These are phyloP conservation scores for Lolium perenne DNA, from an alignment of 176 grass and related monocot genomes.

Conservation along the genomic window DNA sequence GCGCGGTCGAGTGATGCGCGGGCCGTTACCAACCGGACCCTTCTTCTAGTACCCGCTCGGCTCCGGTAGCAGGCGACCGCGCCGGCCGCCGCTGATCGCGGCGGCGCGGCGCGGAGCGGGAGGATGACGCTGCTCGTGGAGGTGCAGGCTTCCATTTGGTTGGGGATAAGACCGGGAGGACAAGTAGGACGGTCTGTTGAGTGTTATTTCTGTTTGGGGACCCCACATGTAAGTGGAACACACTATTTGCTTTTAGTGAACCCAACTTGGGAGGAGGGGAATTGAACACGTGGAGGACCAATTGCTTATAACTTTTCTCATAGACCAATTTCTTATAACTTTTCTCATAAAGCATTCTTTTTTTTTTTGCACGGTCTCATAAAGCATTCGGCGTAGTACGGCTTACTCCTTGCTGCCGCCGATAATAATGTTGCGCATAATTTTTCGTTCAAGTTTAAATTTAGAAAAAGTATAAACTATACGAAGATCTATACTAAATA, in stretches of 20 bases:
- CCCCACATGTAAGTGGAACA: neutral
- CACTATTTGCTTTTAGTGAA: neutral
- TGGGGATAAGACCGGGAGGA: constrained; percentile 6
- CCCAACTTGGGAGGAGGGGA: neutral
- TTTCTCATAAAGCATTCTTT: no score
- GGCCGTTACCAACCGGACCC: neutral
- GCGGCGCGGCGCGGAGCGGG: constrained; percentile 40
- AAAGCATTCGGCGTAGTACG: no score
- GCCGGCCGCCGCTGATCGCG: constrained; percentile 4
- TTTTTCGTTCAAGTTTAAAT: no score
- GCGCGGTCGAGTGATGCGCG: constrained; percentile 63
- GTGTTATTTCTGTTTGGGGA: neutral
- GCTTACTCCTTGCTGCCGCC: no score
- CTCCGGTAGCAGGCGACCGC: neutral
- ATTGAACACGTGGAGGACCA: no score
- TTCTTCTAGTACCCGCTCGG: neutral
- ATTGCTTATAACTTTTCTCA: no score
- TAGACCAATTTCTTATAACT: no score
- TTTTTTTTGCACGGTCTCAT: no score
- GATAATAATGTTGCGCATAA: no score
- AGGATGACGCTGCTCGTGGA: constrained; percentile 42
- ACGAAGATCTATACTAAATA: no score
- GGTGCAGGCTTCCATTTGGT: constrained; percentile 41
- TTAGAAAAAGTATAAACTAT: no score
- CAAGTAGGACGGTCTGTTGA: neutral